These are phyloP conservation scores for Monilinia vaccinii-corymbosi DNA, from an alignment of 2,329 filamentous ascomycete genomes.

Conservation along the genomic window DNA sequence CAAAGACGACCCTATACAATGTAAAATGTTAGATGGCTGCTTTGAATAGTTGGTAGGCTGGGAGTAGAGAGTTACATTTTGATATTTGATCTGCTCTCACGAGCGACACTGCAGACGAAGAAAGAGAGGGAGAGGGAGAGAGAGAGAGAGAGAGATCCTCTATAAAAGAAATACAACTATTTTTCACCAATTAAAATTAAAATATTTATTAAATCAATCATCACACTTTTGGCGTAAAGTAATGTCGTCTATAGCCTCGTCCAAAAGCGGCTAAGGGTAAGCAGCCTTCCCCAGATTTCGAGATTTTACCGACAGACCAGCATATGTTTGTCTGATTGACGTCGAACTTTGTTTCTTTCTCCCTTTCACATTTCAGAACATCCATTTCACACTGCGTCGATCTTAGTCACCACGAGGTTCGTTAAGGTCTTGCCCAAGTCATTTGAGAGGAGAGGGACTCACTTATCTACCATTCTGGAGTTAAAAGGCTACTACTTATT, in stretches of 20 bases:
- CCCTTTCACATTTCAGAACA: constrained; percentile 1
- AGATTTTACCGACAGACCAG: constrained; percentile 2
- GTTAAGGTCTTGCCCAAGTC: background rate
- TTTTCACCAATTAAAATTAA: background rate
- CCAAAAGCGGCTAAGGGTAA: background rate
- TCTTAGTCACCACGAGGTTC: background rate
- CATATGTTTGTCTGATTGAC: background rate
- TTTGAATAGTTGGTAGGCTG: background rate
- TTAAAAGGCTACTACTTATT: background rate
- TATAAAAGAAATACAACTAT: background rate
- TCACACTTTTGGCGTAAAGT: background rate
- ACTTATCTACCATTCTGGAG: background rate
- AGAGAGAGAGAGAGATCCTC: background rate
- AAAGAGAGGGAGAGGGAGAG: background rate
- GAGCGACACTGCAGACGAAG: background rate
- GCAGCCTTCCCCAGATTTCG: constrained; percentile 4
- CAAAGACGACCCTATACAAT: constrained; percentile 86
- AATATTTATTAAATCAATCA: background rate
- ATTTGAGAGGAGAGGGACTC: background rate
- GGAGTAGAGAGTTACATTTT: background rate
- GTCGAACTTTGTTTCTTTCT: background rate
- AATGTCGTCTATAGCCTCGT: background rate
- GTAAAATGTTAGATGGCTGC: background rate
- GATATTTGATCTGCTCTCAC: background rate
- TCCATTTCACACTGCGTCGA: background rate